Base-by-base conservation (phyloP, 2,329 filamentous ascomycete genomes). In the Clonostachys chloroleuca region DNA sequence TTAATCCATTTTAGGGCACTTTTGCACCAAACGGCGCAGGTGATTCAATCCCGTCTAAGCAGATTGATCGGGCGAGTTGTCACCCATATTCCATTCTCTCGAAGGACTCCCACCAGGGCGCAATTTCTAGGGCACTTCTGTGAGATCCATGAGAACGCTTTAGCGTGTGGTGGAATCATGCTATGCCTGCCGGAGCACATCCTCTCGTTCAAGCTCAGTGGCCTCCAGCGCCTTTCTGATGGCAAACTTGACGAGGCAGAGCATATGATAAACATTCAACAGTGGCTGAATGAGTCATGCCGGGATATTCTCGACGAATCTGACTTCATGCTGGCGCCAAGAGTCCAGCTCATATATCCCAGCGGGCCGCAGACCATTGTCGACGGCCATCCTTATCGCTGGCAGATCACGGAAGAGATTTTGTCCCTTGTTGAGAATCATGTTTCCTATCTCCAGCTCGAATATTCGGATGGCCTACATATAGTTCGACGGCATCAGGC, bases 261-360 rank as follows among this genome's bases (percentile, higher is more conserved):
- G 0, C 55, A 53, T 1, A 79, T 87, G 72, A 63, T 84, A 3
- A 58, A 61, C 0, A 67, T 72, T 0, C 78, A 86, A 30, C 49
- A 59, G 0, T 80, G 75, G 67, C 57, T 87, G 7, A 64, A 36
- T 8, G 43, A 0, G 49, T 61, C 75, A 3, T 66, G 72, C 0
- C 65, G 79, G 0, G 80, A 84, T 51, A 70, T 86, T 8, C 64
- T 86, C 0, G 82, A 86, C 48, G 82, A 86, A 56, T 80, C 75
- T 41, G 83, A 86, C 43, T 80, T 84, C 46, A 78, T 77, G 46
- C 75, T 84, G 43, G 77, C 70, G 34, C 68, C 72, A 4, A 76
- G 74, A 35, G 81, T 80, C 33, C 80, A 86, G 55, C 58, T 86
- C 0, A 67, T 85, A 2, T 85, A 86, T 49, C 82, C 81, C 0